These are phyloP conservation scores for Gloeostereum incarnatum DNA, from an alignment of 768 basidiomycete species.

Conservation along the genomic window DNA sequence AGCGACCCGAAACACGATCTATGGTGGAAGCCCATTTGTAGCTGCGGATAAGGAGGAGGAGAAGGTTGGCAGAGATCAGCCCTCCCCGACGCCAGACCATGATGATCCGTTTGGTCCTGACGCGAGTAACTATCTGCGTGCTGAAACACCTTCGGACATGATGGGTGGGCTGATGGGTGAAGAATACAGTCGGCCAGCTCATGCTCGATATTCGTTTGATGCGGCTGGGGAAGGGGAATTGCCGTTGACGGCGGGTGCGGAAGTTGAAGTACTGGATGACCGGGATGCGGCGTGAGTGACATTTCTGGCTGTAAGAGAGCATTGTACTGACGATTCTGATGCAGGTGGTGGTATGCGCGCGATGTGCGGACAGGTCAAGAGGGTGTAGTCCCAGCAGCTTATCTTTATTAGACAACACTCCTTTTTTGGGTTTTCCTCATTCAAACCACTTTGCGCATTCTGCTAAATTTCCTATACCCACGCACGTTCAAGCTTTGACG, in stretches of 20 bases:
- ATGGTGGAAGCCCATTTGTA: constrained; percentile 41
- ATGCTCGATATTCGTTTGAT: constrained; percentile 79
- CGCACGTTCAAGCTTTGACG: no score
- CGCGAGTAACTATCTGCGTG: constrained; percentile 67
- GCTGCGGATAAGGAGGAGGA: constrained; percentile 49
- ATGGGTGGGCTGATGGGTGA: constrained; percentile 54
- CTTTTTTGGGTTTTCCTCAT: no score
- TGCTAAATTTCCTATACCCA: no score
- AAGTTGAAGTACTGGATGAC: constrained; percentile 74
- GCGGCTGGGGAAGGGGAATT: constrained; percentile 74
- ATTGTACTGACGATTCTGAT: constrained; percentile 3
- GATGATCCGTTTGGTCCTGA: constrained; percentile 65
- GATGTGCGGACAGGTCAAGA: constrained; percentile 73
- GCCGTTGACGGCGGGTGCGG: constrained; percentile 54
- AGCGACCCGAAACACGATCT: constrained; percentile 75
- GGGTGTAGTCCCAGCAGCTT: constrained; percentile 88
- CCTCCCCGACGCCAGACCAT: constrained; percentile 14
- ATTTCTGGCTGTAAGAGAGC: constrained; percentile 1
- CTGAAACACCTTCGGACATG: constrained; percentile 75
- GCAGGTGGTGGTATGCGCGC: constrained; percentile 91
- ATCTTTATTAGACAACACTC: constrained; percentile 58
- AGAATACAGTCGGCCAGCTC: constrained; percentile 65
- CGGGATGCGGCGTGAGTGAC: constrained; percentile 66
- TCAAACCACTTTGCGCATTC: no score
- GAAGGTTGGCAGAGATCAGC: constrained; percentile 17